Evolutionary conservation across 2,329 filamentous ascomycete genomes (phyloP).

Genomic region (Rutstroemia sydowiana): DNA sequence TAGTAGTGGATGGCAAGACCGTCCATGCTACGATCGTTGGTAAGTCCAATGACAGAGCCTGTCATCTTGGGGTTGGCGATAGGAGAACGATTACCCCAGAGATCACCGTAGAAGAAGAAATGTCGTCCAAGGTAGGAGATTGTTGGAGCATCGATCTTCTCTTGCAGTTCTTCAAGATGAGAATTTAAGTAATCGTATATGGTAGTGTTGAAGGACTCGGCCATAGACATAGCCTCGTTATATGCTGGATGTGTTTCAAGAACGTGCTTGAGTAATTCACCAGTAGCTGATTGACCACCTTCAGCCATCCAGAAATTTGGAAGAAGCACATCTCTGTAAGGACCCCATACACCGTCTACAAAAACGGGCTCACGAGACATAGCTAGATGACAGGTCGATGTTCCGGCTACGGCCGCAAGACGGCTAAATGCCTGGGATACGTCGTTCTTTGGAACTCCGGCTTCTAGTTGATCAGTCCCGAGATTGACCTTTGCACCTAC

Average conservation of each 20-base stretch:
- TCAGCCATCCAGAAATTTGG: slow-evolving; percentile 96
- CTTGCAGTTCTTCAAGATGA: slow-evolving; percentile 70
- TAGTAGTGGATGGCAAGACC: slow-evolving; percentile 90
- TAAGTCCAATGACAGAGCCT: slow-evolving; percentile 79
- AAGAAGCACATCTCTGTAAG: slow-evolving; percentile 88
- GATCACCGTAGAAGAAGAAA: slow-evolving; percentile 97
- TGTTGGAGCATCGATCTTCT: slow-evolving; percentile 61
- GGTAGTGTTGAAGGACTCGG: slow-evolving; percentile 75
- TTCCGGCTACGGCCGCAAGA: slow-evolving; percentile 88
- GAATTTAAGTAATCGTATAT: slow-evolving; percentile 94
- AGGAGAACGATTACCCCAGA: slow-evolving; percentile 94
- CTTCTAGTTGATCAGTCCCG: slow-evolving; percentile 57
- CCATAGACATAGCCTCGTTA: slow-evolving; percentile 68
- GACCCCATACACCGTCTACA: slow-evolving; percentile 92
- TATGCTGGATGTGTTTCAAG: slow-evolving; percentile 92
- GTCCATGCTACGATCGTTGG: slow-evolving; percentile 78
- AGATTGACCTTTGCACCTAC: slow-evolving; percentile 94
- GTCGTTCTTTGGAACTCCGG: slow-evolving; percentile 67
- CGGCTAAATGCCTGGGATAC: slow-evolving; percentile 89
- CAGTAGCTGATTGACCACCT: slow-evolving; percentile 92
- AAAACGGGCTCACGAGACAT: slow-evolving; percentile 93
- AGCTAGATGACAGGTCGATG: slow-evolving; percentile 93
- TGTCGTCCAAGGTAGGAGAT: slow-evolving; percentile 84
- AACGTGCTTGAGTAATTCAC: slow-evolving; percentile 88
- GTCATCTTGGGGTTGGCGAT: slow-evolving; percentile 91